Evolutionary conservation across 2,329 filamentous ascomycete genomes (phyloP), one percentile per base, ranked within the genome.

Genomic region (Pseudocercospora cruenta): DNA sequence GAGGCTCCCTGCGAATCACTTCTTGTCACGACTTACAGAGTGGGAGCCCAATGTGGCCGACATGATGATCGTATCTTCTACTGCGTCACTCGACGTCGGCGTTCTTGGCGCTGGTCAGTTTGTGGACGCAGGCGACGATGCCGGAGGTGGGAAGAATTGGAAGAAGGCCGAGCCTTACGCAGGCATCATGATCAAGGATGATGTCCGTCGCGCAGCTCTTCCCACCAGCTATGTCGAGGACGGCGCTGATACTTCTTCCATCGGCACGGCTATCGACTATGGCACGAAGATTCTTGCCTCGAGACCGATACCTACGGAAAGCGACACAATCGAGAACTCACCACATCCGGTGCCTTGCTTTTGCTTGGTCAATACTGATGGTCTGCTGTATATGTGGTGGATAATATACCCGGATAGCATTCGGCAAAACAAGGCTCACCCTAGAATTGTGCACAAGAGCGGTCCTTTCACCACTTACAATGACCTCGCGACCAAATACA

Each of bases 341-440:
- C 85, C 90, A 0, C 89, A 88, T 0, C 94, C 95, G 12, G 80
- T 98, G 8, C 95, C 95, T 5, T 92, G 90, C 10, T 83, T 97
- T 49, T 90, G 95, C 84, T 85, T 93, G 31, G 82, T 99, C 16
- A 98, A 96, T 67, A 90, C 97, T 70, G 92, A 97, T 74, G 95
- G 95, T 69, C 81, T 96, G 9, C 82, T 99, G 16, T 88, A 88
- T 54, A 86, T 89, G 12, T 99, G 94, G 93, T 97, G 94, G 92
- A 81, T 98, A 51, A 86, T 98, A 21, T 97, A 97, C 80, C 88
- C 91, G 39, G 93, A 96, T 49, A 93, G 94, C 1, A 89, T 99
- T 67, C 87, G 90, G 66, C 83, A 90, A 72, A 89, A 64, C 28
- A 67, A 31, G 39, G 36, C 60, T 16, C 61, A 67, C 33, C 26